These are phyloP conservation scores for Chaetomium sp. DNA, from an alignment of 2,329 filamentous ascomycete species.

Conservation along the genomic window DNA sequence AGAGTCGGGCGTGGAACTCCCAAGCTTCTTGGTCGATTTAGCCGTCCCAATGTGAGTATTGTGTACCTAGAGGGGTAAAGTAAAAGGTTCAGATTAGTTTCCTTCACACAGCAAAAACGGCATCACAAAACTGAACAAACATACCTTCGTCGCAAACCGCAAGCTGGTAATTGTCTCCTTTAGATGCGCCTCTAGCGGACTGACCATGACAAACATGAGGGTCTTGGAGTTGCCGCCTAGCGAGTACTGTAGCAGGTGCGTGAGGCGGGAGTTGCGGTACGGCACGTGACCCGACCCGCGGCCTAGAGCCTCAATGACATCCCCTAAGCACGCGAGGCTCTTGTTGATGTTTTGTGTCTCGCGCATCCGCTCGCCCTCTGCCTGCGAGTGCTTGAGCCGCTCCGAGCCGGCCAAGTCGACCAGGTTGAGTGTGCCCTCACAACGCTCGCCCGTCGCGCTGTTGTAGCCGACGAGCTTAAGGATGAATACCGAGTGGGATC, in stretches of 20 bases:
- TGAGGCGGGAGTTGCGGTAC: conserved; percentile 95
- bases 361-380: conserved; percentile 77
- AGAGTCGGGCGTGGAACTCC: conserved; percentile 2
- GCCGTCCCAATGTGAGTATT: conserved; percentile 91
- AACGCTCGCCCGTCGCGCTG: conserved; percentile 68
- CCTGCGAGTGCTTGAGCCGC: conserved; percentile 77
- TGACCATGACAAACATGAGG: conserved; percentile 99
- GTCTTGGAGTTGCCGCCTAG: conserved; percentile 94
- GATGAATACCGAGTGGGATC: conserved; percentile 95
- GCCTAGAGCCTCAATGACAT: conserved; percentile 91
- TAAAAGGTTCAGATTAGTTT: conserved; percentile 8
- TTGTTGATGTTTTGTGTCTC: conserved; percentile 99
- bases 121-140: conserved; percentile 20
- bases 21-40: conserved; percentile 63
- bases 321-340: conserved; percentile 82
- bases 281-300: conserved; percentile 78
- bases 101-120: not conserved
- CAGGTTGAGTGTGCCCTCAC: conserved; percentile 89
- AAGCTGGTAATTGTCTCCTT: conserved; percentile 91
- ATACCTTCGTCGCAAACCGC: conserved; percentile 89
- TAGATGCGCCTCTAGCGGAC: conserved; percentile 81
- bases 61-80: conserved; percentile 50
- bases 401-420: conserved; percentile 95
- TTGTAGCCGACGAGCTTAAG: conserved; percentile 72
- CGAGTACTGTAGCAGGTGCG: conserved; percentile 89